These are phyloP conservation scores for Nissolia schottii DNA, from an alignment of 306 rosid species.

Conservation along the genomic window DNA sequence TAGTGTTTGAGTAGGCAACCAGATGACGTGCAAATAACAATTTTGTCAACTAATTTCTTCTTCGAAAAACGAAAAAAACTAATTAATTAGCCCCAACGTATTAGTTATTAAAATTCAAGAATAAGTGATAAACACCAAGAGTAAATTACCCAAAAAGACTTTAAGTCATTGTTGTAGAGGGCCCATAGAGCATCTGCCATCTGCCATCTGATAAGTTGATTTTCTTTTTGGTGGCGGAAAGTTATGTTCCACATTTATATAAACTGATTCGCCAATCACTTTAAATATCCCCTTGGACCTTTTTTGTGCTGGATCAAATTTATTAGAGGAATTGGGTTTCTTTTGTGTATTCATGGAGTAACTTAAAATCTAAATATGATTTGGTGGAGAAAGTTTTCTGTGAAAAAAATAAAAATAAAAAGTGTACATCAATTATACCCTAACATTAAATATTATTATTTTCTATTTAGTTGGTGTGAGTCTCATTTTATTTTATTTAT, in stretches of 20 bases:
- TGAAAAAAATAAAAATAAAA: too few species aligned
- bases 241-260: not conserved
- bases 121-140: not conserved
- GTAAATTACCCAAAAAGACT: not conserved
- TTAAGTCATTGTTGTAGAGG: not conserved
- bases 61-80: not conserved
- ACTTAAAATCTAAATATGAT: constrained; percentile 15
- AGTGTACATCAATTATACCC: too few species aligned
- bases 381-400: too few species aligned
- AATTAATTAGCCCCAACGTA: not conserved
- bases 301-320: not conserved
- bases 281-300: not conserved
- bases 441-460: too few species aligned
- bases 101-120: not conserved
- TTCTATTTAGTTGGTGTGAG: too few species aligned
- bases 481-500: too few species aligned
- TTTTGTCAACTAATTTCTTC: not conserved
- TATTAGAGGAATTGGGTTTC: not conserved
- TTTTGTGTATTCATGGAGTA: not conserved
- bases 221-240: not conserved
- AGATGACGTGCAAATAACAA: not conserved
- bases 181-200: not conserved
- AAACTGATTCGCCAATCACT: not conserved
- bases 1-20: too few species aligned
- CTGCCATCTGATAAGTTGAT: not conserved